Evolutionary conservation across 768 basidiomycete genomes (phyloP).

Genomic region (Agrocybe pediades): DNA sequence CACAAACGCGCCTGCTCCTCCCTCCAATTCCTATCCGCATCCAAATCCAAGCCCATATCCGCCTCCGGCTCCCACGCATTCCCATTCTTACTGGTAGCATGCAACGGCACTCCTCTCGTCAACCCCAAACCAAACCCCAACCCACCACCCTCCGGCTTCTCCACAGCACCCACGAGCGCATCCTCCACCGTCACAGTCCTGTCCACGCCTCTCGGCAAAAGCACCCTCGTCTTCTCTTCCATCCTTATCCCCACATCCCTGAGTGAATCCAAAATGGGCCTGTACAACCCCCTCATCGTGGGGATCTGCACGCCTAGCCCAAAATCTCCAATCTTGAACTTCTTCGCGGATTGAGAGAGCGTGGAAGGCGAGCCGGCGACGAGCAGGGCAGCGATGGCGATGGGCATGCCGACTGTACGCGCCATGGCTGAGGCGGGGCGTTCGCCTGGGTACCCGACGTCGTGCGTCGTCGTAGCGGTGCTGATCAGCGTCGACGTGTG

Average conservation of each 20-base stretch:
- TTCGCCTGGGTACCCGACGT: constrained; percentile 20
- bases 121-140: not conserved
- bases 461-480: constrained; percentile 47
- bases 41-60: constrained; percentile 13
- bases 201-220: not conserved
- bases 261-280: constrained; percentile 61
- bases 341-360: constrained; percentile 32
- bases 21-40: constrained; percentile 16
- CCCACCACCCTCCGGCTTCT: constrained; percentile 1
- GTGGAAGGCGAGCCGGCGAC: constrained; percentile 54
- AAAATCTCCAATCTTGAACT: constrained; percentile 2
- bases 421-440: constrained; percentile 78
- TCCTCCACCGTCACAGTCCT: constrained; percentile 8
- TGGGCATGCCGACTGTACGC: constrained; percentile 85
- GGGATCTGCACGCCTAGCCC: constrained; percentile 73
- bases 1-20: constrained; percentile 10
- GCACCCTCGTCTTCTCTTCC: constrained; percentile 31
- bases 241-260: constrained; percentile 54
- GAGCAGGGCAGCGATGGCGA: constrained; percentile 77
- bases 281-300: constrained; percentile 57
- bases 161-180: constrained; percentile 6
- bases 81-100: too few relatives aligned
- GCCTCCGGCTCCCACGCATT: not conserved
- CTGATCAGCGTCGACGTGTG: constrained; percentile 68
- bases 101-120: too few relatives aligned